phyloP scores from a whole-genome alignment of 495 filamentous ascomycete species.

The Paragyromitra xinjiangensis region DNA sequence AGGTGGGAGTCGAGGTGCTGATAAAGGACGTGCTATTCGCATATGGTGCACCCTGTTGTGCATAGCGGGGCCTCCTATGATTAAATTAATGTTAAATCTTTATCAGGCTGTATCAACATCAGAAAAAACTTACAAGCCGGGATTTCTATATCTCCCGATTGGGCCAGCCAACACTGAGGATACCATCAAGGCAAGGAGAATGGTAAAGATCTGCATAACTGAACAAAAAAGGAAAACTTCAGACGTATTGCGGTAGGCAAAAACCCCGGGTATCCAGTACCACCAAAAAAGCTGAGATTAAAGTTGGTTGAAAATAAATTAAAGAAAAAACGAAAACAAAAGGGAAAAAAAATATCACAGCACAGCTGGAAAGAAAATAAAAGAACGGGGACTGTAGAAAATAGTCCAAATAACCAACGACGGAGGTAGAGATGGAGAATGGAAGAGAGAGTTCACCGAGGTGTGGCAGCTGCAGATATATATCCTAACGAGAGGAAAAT shows the following conservation, averaged over 20 bases:
- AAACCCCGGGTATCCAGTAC: conserved; percentile 3
- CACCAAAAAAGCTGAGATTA: neutral
- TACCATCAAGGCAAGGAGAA: conserved; percentile 33
- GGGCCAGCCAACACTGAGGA: conserved; percentile 28
- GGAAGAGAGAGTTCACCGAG: neutral
- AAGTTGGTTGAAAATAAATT: conserved; percentile 10
- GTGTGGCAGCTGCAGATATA: conserved; percentile 37
- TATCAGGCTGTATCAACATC: neutral
- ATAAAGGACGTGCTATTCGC: conserved; percentile 9
- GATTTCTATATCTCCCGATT: conserved; percentile 32
- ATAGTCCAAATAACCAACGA: conserved; percentile 7
- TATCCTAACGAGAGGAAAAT: conserved; percentile 12
- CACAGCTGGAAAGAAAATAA: conserved; percentile 36
- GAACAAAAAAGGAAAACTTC: neutral
- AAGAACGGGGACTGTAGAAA: conserved; percentile 5
- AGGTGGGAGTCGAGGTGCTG: neutral
- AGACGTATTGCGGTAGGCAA: conserved; percentile 4
- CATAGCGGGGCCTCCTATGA: conserved; percentile 26
- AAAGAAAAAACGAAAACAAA: neutral
- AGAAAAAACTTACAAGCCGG: conserved; percentile 10
- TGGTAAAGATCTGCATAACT: conserved; percentile 30
- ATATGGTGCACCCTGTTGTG: neutral
- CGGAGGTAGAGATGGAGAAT: neutral
- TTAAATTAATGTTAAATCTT: neutral
- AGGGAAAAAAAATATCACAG: conserved; percentile 39